Conservation (phyloP, 495 filamentous ascomycete genomes). For the Evernia prunastri region DNA sequence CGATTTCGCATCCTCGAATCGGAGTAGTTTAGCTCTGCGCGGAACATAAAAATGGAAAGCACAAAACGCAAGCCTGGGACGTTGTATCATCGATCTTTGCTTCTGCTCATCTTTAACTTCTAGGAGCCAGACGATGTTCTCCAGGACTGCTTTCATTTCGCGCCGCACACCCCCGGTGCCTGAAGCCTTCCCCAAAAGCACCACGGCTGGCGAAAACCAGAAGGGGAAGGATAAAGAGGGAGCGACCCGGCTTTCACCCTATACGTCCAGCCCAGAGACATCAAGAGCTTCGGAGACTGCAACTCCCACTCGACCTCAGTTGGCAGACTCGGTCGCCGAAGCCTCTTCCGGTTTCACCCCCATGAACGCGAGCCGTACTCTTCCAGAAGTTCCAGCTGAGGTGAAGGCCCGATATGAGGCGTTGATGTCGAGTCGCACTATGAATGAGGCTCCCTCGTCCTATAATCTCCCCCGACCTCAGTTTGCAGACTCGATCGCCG, state of each 20-base stretch:
- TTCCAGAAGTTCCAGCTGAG: background rate
- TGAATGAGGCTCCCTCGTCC: background rate
- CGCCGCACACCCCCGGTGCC: background rate
- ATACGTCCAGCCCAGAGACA: background rate
- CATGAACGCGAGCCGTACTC: background rate
- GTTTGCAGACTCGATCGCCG: background rate
- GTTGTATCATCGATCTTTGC: background rate
- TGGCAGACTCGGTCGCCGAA: background rate
- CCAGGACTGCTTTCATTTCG: background rate
- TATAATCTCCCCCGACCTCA: background rate
- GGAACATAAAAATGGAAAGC: background rate
- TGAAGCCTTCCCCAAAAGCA: background rate
- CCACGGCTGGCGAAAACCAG: background rate
- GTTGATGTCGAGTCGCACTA: background rate
- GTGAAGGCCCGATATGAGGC: background rate
- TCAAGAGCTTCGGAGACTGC: background rate
- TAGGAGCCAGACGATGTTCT: background rate
- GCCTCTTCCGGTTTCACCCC: background rate
- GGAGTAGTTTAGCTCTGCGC: background rate
- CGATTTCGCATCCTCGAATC: too few species aligned
- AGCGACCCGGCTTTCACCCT: background rate
- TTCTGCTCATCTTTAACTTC: background rate
- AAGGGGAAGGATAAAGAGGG: background rate
- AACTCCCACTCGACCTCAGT: background rate
- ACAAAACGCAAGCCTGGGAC: background rate